phyloP scores from a whole-genome alignment of 768 basidiomycete species.

The Rhodosporidiobolus sp. region DNA sequence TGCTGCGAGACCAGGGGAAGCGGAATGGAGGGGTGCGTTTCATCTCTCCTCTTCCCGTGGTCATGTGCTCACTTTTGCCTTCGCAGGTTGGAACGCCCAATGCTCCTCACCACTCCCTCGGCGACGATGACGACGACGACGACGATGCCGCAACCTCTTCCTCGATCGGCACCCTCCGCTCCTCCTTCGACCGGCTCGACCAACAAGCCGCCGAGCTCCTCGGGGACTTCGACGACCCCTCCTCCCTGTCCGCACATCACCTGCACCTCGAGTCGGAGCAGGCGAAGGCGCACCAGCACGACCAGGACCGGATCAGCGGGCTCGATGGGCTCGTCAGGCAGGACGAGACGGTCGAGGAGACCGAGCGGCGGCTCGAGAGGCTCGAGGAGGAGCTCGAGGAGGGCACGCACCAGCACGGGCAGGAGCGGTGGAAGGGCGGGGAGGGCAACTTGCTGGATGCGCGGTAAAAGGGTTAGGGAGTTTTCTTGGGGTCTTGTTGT shows the following conservation, averaged over 20 bases:
- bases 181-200: slow-evolving; percentile 10
- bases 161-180: neutral
- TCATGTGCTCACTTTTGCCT: neutral
- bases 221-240: slow-evolving; percentile 2
- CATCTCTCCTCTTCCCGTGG: neutral
- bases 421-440: neutral
- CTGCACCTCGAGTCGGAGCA: slow-evolving; percentile 1
- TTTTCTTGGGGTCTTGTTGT: neutral
- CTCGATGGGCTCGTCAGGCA: slow-evolving; percentile 1
- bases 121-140: slow-evolving; percentile 6
- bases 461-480: neutral
- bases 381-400: slow-evolving; percentile 11
- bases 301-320: slow-evolving; percentile 12
- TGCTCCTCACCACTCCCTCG: slow-evolving; percentile 23
- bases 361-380: neutral
- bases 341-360: neutral
- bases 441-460: neutral
- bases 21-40: slow-evolving; percentile 12
- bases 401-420: neutral
- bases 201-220: slow-evolving; percentile 10
- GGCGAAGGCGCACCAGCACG: slow-evolving; percentile 27
- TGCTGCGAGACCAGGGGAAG: neutral
- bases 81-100: neutral
- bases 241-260: neutral
- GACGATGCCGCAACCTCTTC: neutral